Conservation (phyloP, 306 rosid species). For the Fragaria iinumae region DNA sequence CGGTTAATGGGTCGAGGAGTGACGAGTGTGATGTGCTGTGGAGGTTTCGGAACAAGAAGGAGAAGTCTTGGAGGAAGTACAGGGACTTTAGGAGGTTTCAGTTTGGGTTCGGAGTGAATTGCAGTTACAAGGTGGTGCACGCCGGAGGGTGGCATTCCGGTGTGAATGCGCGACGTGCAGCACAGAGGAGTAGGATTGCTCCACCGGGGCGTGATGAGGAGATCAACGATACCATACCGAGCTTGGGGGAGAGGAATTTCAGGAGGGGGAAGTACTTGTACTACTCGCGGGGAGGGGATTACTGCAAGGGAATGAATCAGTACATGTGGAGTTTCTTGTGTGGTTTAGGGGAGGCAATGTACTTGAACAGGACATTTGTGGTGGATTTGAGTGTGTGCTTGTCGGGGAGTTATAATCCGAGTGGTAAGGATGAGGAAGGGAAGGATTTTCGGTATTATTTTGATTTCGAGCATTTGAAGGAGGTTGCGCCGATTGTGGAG, state of each 20-base stretch:
- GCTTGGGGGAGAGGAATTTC: constrained; percentile 65
- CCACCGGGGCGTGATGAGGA: constrained; percentile 57
- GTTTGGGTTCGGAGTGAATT: constrained; percentile 50
- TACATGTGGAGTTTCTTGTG: constrained; percentile 96
- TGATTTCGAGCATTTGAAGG: constrained; percentile 98
- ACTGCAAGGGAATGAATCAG: constrained; percentile 98
- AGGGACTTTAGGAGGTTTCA: constrained; percentile 85
- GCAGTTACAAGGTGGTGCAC: constrained; percentile 67
- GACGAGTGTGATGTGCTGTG: constrained; percentile 87
- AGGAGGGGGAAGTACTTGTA: constrained; percentile 90
- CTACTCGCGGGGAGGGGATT: constrained; percentile 94
- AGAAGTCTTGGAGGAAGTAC: constrained; percentile 93
- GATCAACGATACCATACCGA: constrained; percentile 91
- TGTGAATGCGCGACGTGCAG: constrained; percentile 56
- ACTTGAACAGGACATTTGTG: constrained; percentile 87
- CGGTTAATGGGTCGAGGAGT: constrained; percentile 67
- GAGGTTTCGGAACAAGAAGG: constrained; percentile 87
- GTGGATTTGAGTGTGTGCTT: constrained; percentile 91
- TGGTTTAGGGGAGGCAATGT: constrained; percentile 96
- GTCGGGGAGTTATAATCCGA: constrained; percentile 63
- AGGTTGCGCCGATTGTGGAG: constrained; percentile 74
- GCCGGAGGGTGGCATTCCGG: constrained; percentile 93
- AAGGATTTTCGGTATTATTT: constrained; percentile 93
- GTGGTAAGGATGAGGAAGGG: constrained; percentile 78
- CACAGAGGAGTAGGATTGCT: constrained; percentile 10